Evolutionary conservation across 139 green algal species (phyloP).

Genomic region (Spirogloea muscicola): DNA sequence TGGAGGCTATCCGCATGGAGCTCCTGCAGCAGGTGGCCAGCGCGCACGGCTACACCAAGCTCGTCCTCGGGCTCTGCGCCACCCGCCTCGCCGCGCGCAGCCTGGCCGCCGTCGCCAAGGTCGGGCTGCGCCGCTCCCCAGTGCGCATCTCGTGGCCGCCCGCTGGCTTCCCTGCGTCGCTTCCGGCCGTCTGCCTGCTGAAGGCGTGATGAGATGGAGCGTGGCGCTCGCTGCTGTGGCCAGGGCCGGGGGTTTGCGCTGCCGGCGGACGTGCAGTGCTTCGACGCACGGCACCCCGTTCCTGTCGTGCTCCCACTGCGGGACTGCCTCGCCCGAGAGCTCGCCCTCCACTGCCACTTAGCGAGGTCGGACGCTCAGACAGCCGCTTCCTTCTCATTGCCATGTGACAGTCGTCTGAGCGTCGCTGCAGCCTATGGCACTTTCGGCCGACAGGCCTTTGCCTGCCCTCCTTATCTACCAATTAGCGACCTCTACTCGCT

Average conservation of each 20-base stretch:
- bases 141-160: no score
- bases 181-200: background rate
- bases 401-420: background rate
- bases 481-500: background rate
- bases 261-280: slow-evolving; percentile 23
- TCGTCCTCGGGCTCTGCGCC: slow-evolving; percentile 14
- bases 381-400: background rate
- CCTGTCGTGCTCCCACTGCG: slow-evolving; percentile 21
- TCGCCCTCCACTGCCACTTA: slow-evolving; percentile 17
- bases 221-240: background rate
- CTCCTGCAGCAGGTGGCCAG: slow-evolving; percentile 29
- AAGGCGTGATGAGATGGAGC: background rate
- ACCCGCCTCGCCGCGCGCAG: slow-evolving; percentile 4
- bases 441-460: background rate
- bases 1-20: slow-evolving; percentile 25
- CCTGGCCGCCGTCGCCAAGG: slow-evolving; percentile 21
- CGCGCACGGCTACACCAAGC: slow-evolving; percentile 31
- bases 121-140: background rate
- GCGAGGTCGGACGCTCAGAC: slow-evolving; percentile 1
- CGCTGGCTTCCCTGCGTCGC: no score
- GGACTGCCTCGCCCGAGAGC: slow-evolving; percentile 19
- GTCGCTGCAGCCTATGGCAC: background rate
- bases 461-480: background rate
- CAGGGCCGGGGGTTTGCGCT: slow-evolving; percentile 35
- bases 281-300: slow-evolving; percentile 1